Evolutionary conservation across 2,329 filamentous ascomycete species (phyloP).

Genomic region (Penicillium sp.): DNA sequence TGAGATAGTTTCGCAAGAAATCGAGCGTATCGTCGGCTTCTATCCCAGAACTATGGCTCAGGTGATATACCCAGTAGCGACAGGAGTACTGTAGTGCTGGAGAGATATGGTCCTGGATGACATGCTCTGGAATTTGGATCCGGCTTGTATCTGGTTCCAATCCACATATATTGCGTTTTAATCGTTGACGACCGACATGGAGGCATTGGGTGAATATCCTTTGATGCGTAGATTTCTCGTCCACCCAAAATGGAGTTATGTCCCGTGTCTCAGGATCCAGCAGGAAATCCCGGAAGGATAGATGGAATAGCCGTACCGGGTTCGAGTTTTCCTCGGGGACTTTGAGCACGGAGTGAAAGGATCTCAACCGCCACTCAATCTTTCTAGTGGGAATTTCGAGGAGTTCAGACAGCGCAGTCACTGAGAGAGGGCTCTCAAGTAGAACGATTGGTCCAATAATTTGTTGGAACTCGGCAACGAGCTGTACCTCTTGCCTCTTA

Average conservation of each 20-base stretch:
- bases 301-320: conserved; percentile 18
- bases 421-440: conserved; percentile 13
- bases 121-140: neutral
- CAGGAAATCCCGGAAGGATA: conserved; percentile 34
- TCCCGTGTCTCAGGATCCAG: conserved; percentile 14
- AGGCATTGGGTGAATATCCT: neutral
- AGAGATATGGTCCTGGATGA: neutral
- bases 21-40: too few relatives aligned
- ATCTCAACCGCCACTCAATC: neutral
- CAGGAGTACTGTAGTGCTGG: too few relatives aligned
- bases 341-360: neutral
- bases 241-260: conserved; percentile 30
- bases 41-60: neutral
- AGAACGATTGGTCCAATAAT: conserved; percentile 18
- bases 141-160: neutral
- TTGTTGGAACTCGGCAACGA: conserved; percentile 8
- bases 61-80: neutral
- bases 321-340: neutral
- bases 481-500: neutral
- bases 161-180: neutral
- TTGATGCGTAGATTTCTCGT: conserved; percentile 18
- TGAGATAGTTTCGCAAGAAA: too few relatives aligned
- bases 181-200: neutral
- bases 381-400: neutral
- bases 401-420: conserved; percentile 8